Base-by-base conservation (phyloP, 2,329 filamentous ascomycete species). In the Ophiostoma quercus region DNA sequence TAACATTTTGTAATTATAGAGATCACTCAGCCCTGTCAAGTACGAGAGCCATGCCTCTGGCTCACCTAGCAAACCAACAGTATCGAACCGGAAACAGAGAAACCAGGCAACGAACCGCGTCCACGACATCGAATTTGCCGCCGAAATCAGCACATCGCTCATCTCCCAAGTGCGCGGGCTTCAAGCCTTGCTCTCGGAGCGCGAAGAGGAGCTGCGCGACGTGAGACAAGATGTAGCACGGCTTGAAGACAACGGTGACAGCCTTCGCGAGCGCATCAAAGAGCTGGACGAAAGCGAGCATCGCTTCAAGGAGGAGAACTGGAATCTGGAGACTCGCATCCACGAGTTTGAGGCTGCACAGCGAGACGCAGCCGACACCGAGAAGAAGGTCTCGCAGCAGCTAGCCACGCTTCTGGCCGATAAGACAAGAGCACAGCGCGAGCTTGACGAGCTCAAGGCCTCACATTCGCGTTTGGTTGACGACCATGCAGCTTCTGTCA, bases 51-150 rank as follows among this genome's bases (percentile, higher is more conserved):
- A 94, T 77, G 91, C 92, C 62, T 90, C 90, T 9, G 90, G 88
- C 71, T 97, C 94, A 32, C 94, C 94, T 2, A 93, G 92, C 62
- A 99, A 98, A 80, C 84, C 96, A 73, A 91, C 85, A 75, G 91
- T 95, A 9, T 93, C 93, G 0, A 94, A 92, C 74, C 88, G 94
- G 74, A 95, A 94, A 78, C 87, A 95, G 77, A 87, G 95, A 70
- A 98, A 98, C 75, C 94, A 97, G 77, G 91, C 92, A 1, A 87
- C 90, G 11, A 95, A 89, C 77, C 89, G 94, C 68, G 90, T 96
- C 14, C 93, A 98, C 77, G 95, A 99, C 76, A 96, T 99, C 77
- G 93, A 97, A 75, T 96, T 99, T 77, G 95, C 94, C n/a, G 94
- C 95, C 67, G 94, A 99, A 77, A 97, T 99, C 76, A 97, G 93